These are phyloP conservation scores for Agaricus sinodeliciosus DNA, from an alignment of 768 basidiomycete genomes.

Conservation along the genomic window DNA sequence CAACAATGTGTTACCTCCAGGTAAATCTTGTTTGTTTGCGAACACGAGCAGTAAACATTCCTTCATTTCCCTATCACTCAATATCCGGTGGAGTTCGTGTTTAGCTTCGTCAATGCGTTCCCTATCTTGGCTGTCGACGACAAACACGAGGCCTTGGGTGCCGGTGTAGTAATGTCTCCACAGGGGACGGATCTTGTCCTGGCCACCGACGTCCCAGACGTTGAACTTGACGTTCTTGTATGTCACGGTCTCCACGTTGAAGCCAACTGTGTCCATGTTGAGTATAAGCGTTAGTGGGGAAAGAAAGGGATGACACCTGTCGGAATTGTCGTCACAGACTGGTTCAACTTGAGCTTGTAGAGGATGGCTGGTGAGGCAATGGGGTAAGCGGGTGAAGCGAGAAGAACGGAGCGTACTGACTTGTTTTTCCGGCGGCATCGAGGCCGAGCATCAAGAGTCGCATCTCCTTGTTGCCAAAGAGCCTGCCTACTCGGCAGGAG, in stretches of 20 bases:
- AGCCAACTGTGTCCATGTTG: conserved; percentile 60
- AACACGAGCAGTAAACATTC: conserved; percentile 97
- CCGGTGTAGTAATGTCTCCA: conserved; percentile 99
- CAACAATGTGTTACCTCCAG: conserved; percentile 61
- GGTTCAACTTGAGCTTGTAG: conserved; percentile 98
- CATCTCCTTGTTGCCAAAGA: conserved; percentile 99
- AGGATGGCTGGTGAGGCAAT: conserved; percentile 67
- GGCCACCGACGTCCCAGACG: conserved; percentile 97
- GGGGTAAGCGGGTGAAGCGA: background rate
- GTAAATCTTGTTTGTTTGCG: conserved; percentile 98
- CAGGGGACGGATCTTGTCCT: conserved; percentile 97
- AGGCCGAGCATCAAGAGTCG: conserved; percentile 93
- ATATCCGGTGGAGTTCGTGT: conserved; percentile 90
- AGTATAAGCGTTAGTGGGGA: background rate
- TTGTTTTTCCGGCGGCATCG: conserved; percentile 98
- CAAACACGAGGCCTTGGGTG: conserved; percentile 96
- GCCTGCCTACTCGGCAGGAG: conserved; percentile 51
- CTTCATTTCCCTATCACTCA: conserved; percentile 97
- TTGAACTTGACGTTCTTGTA: conserved; percentile 98
- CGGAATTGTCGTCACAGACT: conserved; percentile 97
- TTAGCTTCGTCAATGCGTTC: conserved; percentile 96
- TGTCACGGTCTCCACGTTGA: conserved; percentile 98
- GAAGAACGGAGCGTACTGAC: conserved; percentile 42
- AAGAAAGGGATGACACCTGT: conserved; percentile 50
- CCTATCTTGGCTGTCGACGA: conserved; percentile 94